These are phyloP conservation scores for Tylopilus subfusipes DNA, from an alignment of 768 basidiomycete species.

Conservation along the genomic window DNA sequence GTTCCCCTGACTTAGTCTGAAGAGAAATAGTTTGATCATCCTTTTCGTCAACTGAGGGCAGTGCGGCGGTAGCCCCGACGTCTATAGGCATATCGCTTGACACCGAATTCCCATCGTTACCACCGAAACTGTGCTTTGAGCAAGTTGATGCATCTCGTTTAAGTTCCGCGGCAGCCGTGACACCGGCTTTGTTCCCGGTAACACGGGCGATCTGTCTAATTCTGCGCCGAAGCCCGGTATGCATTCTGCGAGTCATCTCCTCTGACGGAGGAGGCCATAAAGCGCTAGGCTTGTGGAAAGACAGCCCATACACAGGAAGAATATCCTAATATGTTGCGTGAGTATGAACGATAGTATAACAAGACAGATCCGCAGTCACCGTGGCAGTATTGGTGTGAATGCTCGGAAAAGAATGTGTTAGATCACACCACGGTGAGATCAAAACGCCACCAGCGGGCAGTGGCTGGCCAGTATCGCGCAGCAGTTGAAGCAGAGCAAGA, in stretches of 20 bases:
- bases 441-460: slow-evolving; percentile 83
- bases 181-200: slow-evolving; percentile 18
- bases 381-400: slow-evolving; percentile 81
- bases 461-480: slow-evolving; percentile 82
- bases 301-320: slow-evolving; percentile 70
- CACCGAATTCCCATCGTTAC: slow-evolving; percentile 7
- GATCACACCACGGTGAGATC: slow-evolving; percentile 89
- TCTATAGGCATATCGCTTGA: slow-evolving; percentile 39
- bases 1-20: slow-evolving; percentile 47
- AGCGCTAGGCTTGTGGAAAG: slow-evolving; percentile 73
- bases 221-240: slow-evolving; percentile 54
- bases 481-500: slow-evolving; percentile 77
- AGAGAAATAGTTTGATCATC: slow-evolving; percentile 46
- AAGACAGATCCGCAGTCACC: slow-evolving; percentile 38
- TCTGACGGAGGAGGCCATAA: slow-evolving; percentile 76
- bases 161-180: not conserved
- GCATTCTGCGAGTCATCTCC: slow-evolving; percentile 56
- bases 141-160: slow-evolving; percentile 4
- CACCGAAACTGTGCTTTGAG: slow-evolving; percentile 9
- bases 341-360: not conserved
- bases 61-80: slow-evolving; percentile 45
- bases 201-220: slow-evolving; percentile 54
- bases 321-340: slow-evolving; percentile 54
- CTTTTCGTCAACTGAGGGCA: slow-evolving; percentile 37
- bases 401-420: slow-evolving; percentile 95